Evolutionary conservation across 176 grass and related monocot genomes (phyloP), one percentile per base, ranked within the genome.

Genomic region (Juncus effusus): DNA sequence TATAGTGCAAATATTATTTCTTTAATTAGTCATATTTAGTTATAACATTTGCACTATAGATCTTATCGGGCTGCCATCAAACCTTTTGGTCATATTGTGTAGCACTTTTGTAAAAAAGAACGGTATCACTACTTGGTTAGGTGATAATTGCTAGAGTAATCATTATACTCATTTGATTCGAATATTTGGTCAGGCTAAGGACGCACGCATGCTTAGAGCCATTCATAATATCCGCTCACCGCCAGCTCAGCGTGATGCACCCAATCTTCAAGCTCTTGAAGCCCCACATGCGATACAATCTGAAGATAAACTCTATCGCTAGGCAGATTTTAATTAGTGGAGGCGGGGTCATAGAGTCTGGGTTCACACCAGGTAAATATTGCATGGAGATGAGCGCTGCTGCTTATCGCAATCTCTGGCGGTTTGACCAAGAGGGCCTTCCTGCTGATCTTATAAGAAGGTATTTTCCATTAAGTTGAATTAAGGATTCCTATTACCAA

Each of bases 121-220:
- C 19, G 19, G 19, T 28, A 28, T 28, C 0, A 28, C 19, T 28
- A 28, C 19, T 28, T 28, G 19, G 19, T 28, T 28, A 28, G 19
- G 19, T 28, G 19, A 28, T 28, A 28, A 28, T 28, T 28, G 19
- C 19, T 28, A 28, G 19, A 28, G 19, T 28, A 28, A 28, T 28
- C 19, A 28, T 28, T 28, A 28, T 28, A 1, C 19, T 28, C 19
- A 28, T 28, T 28, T 28, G 19, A 28, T 28, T 28, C 19, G 19
- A 28, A 28, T 28, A 28, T 28, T 28, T 28, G 19, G 19, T 28
- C 64, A 97, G 93, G 88, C 57, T 99, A 72, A 89, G 13, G 79
- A 99, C 95, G 3, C 95, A 99, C 79, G 85, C 95, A 55, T 89
- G 73, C 85, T 84, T 85, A 55, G 95, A 99, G 72, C 95, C 95